phyloP scores from a whole-genome alignment of 768 basidiomycete genomes.

The Boletus reticulatus region DNA sequence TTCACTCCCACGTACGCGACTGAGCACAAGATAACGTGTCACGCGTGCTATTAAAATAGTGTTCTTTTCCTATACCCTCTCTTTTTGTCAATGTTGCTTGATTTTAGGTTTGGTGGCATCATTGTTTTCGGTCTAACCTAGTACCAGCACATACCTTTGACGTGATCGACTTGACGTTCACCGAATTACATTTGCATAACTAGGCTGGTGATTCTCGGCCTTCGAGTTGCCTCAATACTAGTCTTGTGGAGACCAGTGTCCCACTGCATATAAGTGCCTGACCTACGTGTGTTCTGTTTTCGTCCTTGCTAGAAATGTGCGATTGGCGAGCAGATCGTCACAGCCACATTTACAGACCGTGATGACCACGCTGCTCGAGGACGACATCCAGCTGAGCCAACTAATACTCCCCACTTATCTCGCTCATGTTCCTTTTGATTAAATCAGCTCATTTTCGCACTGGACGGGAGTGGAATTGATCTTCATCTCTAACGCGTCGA shows the following conservation, averaged over 20 bases:
- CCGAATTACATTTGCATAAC: not conserved
- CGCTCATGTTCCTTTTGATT: not conserved
- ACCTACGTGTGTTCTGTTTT: no score
- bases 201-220: no score
- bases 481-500: conserved; percentile 3
- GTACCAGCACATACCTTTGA: no score
- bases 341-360: no score
- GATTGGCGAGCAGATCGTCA: no score
- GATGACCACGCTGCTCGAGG: no score
- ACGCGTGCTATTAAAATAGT: conserved; percentile 15
- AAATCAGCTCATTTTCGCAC: conserved; percentile 16
- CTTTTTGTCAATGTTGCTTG: not conserved
- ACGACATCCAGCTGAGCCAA: not conserved
- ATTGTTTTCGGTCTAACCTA: no score
- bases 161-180: no score
- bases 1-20: conserved; percentile 6
- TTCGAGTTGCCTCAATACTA: no score
- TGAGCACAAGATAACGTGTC: conserved; percentile 25
- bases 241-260: no score
- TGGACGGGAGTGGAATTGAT: conserved; percentile 1
- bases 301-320: no score
- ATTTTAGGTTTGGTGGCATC: not conserved
- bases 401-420: not conserved
- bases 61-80: not conserved
- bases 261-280: no score